These are phyloP conservation scores for Ganoderma lucidum DNA, from an alignment of 1,284 basidiomycete species.

Conservation along the genomic window DNA sequence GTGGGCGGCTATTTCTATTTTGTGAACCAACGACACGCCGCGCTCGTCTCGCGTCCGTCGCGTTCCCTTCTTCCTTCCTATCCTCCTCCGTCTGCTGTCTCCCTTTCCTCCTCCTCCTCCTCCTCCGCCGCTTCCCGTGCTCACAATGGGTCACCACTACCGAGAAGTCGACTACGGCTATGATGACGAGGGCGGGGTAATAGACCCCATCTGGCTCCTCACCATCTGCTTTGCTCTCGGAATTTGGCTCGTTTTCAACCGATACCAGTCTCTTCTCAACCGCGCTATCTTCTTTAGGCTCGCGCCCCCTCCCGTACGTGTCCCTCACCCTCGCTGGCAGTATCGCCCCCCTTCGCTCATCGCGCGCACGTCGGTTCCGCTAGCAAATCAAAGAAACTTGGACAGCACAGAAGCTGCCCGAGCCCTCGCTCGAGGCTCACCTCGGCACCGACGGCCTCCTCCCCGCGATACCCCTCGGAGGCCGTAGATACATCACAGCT, in stretches of 20 bases:
- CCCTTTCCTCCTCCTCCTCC: slow-evolving; percentile 8
- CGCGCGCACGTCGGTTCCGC: slow-evolving; percentile 37
- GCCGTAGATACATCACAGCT: slow-evolving; percentile 81
- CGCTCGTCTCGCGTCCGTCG: slow-evolving; percentile 4
- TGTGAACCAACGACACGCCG: slow-evolving; percentile 21
- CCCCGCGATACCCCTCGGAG: slow-evolving; percentile 56
- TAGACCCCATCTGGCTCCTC: slow-evolving; percentile 48
- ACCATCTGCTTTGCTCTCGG: slow-evolving; percentile 74
- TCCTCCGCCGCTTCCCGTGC: slow-evolving; percentile 6
- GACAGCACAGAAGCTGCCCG: slow-evolving; percentile 59
- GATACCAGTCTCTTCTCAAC: slow-evolving; percentile 76
- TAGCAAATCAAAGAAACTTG: slow-evolving; percentile 63
- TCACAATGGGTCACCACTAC: slow-evolving; percentile 16
- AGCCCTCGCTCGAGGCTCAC: slow-evolving; percentile 72
- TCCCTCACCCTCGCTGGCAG: background rate
- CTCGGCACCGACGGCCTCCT: slow-evolving; percentile 60
- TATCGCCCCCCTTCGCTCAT: background rate
- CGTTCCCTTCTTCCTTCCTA: slow-evolving; percentile 10
- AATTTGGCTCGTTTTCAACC: slow-evolving; percentile 77
- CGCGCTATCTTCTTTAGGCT: slow-evolving; percentile 72
- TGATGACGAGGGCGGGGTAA: slow-evolving; percentile 41
- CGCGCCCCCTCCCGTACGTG: slow-evolving; percentile 64
- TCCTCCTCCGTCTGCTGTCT: slow-evolving; percentile 6
- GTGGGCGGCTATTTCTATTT: slow-evolving; percentile 23
- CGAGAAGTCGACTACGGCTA: slow-evolving; percentile 38